Base-by-base conservation (phyloP, 2,329 filamentous ascomycete species). In the Colletotrichum cereale region DNA sequence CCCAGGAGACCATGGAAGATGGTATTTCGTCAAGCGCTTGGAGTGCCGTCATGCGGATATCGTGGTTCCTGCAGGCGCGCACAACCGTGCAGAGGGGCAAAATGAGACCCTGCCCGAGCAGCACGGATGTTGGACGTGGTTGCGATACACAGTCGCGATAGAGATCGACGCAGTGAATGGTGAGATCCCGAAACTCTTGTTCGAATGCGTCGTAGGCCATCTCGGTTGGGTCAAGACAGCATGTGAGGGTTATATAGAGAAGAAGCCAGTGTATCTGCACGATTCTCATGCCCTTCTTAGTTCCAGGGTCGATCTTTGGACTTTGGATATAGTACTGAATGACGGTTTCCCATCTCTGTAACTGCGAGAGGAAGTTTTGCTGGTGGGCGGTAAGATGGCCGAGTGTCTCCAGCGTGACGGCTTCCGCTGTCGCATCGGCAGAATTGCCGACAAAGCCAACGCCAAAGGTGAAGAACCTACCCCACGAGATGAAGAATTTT, bases 221-320 rank as follows among this genome's bases (percentile, higher is more conserved):
- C 42, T 74, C 71, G 40, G 71, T 72, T 21, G 31, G 60, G 62
- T 74, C 73, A 14, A 69, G 53, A 62, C 67, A 71, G 65, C 67
- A 69, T 16, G 26, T 29, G 16, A 73, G 34, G 10, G 62, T 61
- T 48, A 71, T 62, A 21, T 52, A 29, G n/a, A 69, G 53, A 26
- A 72, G 55, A 5, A 63, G 47, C 61, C 61, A 66, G 62, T 74
- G 72, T 3, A 74, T 42, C 21, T 68, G 63, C 11, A 69, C 69
- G 16, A 74, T 44, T 16, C 62, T 56, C 16, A 74, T 21, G 44
- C 63, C 70, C 38, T 63, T 64, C n/a, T 58, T 63, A 21, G 60
- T 53, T 18, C 29, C 66, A 7, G 21, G 52, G 50, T 69, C 66
- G 38, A 65, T 38, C 5, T 24, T 29, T 2, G 61, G 55, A 29